Percentiles rank a stretch among this genome's conserved stretches.
Conservation (phyloP, 768 basidiomycete genomes). For the Terana coerulea region DNA sequence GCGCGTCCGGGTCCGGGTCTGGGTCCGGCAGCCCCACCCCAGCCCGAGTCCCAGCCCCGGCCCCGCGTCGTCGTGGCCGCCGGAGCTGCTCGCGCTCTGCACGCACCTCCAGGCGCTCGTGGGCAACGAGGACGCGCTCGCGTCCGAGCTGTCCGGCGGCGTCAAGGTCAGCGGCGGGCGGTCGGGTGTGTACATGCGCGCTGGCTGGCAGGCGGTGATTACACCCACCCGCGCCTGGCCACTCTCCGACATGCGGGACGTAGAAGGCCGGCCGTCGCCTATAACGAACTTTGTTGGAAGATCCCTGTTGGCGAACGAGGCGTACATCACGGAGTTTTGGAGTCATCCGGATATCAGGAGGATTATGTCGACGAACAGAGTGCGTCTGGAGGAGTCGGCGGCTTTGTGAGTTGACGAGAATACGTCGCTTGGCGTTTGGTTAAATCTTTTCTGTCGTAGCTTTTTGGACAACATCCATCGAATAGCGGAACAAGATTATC, state of each 20-base stretch:
- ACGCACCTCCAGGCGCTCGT: constrained; percentile 58
- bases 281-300: constrained; percentile 53
- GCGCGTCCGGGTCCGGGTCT: too few species aligned
- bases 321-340: constrained; percentile 66
- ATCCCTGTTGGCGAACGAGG: constrained; percentile 44
- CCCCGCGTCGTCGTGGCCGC: constrained; percentile 28
- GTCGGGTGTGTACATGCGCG: constrained; percentile 61
- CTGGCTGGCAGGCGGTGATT: constrained; percentile 67
- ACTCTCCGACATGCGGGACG: constrained; percentile 30
- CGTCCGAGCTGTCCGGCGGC: constrained; percentile 65
- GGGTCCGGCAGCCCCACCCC: too few species aligned
- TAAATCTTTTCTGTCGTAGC: constrained; percentile 32
- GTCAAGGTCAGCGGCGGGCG: constrained; percentile 57
- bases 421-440: neutral
- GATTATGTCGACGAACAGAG: constrained; percentile 51
- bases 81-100: constrained; percentile 51
- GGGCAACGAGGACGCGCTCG: constrained; percentile 63
- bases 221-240: constrained; percentile 42
- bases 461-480: constrained; percentile 66
- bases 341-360: constrained; percentile 59
- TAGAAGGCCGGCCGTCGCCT: constrained; percentile 30
- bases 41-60: too few species aligned
- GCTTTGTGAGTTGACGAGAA: constrained; percentile 51
- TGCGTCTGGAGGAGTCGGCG: constrained; percentile 73
- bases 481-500: constrained; percentile 64